A percentile compares a stretch with the other conserved stretches of the same genome.
These are phyloP conservation scores for Talaromyces amestolkiae DNA, from an alignment of 2,329 filamentous ascomycete species.

Conservation along the genomic window DNA sequence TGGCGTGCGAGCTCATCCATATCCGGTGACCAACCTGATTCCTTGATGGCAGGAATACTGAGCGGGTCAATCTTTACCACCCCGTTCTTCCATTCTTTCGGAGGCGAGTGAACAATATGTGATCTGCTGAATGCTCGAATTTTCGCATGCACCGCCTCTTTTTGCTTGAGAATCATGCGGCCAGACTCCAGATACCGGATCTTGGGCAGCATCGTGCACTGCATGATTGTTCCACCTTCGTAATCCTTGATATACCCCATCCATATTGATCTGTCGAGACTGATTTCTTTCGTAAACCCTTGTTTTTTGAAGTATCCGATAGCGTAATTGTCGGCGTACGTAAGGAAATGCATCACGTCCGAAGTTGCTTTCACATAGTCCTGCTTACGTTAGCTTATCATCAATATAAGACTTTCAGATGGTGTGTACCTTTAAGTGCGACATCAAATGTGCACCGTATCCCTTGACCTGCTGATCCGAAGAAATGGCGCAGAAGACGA, in stretches of 20 bases:
- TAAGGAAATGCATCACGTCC: slow-evolving; percentile 97
- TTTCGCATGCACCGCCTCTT: slow-evolving; percentile 91
- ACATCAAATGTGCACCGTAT: slow-evolving; percentile 97
- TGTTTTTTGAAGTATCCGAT: slow-evolving; percentile 99
- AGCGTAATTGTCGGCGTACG: slow-evolving; percentile 97
- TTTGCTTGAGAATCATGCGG: slow-evolving; percentile 95
- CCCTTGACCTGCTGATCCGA: slow-evolving; percentile 98
- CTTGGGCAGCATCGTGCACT: slow-evolving; percentile 93
- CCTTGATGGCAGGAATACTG: slow-evolving; percentile 81
- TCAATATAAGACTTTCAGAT: background rate
- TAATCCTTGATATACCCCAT: slow-evolving; percentile 99
- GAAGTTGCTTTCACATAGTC: slow-evolving; percentile 97
- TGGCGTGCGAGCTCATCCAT: slow-evolving; percentile 97
- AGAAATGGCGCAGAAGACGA: slow-evolving; percentile 96
- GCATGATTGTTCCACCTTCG: slow-evolving; percentile 98
- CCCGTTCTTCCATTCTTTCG: slow-evolving; percentile 78
- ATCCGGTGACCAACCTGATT: slow-evolving; percentile 90
- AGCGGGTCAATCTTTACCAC: slow-evolving; percentile 77
- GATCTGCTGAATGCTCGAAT: slow-evolving; percentile 87
- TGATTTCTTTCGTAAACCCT: slow-evolving; percentile 98
- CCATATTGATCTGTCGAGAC: slow-evolving; percentile 83
- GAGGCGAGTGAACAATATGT: slow-evolving; percentile 81
- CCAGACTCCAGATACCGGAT: slow-evolving; percentile 91
- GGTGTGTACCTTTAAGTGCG: slow-evolving; percentile 71
- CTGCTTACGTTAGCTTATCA: slow-evolving; percentile 26